These are phyloP conservation scores for Neonectria hederae DNA, from an alignment of 2,329 filamentous ascomycete genomes.

Conservation along the genomic window DNA sequence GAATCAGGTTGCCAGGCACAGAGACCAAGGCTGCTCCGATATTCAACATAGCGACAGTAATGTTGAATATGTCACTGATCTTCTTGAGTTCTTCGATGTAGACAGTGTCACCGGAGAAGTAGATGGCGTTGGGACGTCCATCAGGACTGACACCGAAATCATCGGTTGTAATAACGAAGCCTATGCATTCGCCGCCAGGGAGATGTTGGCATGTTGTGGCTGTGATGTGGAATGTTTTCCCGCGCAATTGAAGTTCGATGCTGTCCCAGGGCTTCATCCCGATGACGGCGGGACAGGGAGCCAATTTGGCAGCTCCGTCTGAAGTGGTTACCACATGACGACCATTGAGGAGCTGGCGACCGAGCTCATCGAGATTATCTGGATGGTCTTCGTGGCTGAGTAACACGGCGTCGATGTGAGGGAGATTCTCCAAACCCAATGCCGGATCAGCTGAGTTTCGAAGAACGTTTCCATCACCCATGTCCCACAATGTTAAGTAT, in stretches of 20 bases:
- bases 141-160: background rate
- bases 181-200: slow-evolving; percentile 5
- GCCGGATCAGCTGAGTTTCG: background rate
- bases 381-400: slow-evolving; percentile 18
- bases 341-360: background rate
- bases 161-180: background rate
- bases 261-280: slow-evolving; percentile 1
- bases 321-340: background rate
- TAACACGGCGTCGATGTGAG: slow-evolving; percentile 11
- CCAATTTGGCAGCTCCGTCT: slow-evolving; percentile 2
- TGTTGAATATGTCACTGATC: slow-evolving; percentile 3
- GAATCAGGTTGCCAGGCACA: background rate
- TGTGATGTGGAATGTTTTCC: slow-evolving; percentile 4
- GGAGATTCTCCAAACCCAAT: background rate
- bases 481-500: background rate
- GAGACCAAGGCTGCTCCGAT: background rate
- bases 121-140: slow-evolving; percentile 6
- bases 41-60: slow-evolving; percentile 8
- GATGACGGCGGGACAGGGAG: background rate
- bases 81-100: slow-evolving; percentile 4
- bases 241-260: background rate
- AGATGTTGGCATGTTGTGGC: background rate
- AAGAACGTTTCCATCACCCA: background rate
- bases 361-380: slow-evolving; percentile 3
- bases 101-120: slow-evolving; percentile 21